phyloP scores from a whole-genome alignment of 768 basidiomycete species.

The Suillus luteus region DNA sequence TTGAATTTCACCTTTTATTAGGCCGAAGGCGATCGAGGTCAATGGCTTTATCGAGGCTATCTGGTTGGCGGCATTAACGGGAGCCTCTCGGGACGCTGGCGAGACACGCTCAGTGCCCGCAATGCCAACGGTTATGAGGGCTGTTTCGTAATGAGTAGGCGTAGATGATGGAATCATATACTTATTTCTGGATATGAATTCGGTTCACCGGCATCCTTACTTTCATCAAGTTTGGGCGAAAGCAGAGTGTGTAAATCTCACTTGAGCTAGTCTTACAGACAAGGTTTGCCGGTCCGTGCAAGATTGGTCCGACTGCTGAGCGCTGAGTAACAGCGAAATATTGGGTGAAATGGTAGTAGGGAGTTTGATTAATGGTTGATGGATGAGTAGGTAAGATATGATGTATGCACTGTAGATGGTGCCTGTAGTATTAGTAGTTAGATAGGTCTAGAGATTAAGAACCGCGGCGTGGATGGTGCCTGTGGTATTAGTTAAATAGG shows the following conservation, averaged over 20 bases:
- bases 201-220: neutral
- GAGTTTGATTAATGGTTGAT: neutral
- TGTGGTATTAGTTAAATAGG: neutral
- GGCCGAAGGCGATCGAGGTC: constrained; percentile 73
- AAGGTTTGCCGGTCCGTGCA: neutral
- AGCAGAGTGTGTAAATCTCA: neutral
- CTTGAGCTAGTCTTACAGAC: neutral
- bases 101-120: constrained; percentile 74
- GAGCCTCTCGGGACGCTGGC: constrained; percentile 81
- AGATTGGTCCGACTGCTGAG: neutral
- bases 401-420: neutral
- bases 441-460: neutral
- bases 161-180: constrained; percentile 40
- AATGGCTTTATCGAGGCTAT: constrained; percentile 87
- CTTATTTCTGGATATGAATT: neutral
- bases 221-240: neutral
- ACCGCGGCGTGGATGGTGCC: neutral
- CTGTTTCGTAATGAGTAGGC: constrained; percentile 74
- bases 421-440: neutral
- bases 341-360: neutral
- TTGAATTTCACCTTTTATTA: constrained; percentile 29
- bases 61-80: constrained; percentile 70
- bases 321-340: neutral
- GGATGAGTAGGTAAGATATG: constrained; percentile 1
- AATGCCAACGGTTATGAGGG: constrained; percentile 80